These are phyloP conservation scores for Torulaspora microellipsoides DNA, from an alignment of 805 yeast genomes.

Conservation along the genomic window DNA sequence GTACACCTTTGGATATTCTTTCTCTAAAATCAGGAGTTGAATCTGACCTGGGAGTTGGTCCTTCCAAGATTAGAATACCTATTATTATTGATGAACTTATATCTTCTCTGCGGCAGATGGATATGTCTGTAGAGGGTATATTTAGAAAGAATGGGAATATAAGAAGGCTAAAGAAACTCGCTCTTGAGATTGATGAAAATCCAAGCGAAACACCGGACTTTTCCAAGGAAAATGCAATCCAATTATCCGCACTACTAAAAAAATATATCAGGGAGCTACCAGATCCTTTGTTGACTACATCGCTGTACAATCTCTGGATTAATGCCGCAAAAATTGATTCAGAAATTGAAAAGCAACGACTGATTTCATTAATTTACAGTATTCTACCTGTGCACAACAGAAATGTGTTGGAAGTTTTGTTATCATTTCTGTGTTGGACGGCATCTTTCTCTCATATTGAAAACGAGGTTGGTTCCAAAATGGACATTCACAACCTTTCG, in stretches of 20 bases:
- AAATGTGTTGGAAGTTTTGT: slow-evolving; percentile 78
- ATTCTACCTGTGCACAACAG: slow-evolving; percentile 78
- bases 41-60: slow-evolving; percentile 80
- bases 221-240: slow-evolving; percentile 76
- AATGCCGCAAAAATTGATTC: slow-evolving; percentile 54
- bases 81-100: slow-evolving; percentile 81
- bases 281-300: slow-evolving; percentile 77
- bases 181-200: slow-evolving; percentile 65
- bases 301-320: slow-evolving; percentile 75
- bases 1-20: slow-evolving; percentile 65
- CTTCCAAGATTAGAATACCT: slow-evolving; percentile 75
- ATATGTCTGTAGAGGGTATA: slow-evolving; percentile 92
- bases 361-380: slow-evolving; percentile 59
- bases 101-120: slow-evolving; percentile 78
- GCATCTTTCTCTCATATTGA: slow-evolving; percentile 92
- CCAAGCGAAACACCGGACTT: slow-evolving; percentile 72
- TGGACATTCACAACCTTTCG: slow-evolving; percentile 93
- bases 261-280: slow-evolving; percentile 91
- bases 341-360: slow-evolving; percentile 45
- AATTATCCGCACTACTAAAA: slow-evolving; percentile 87
- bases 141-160: slow-evolving; percentile 96
- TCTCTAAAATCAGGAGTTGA: slow-evolving; percentile 73
- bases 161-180: slow-evolving; percentile 66
- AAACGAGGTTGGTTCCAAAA: slow-evolving; percentile 85
- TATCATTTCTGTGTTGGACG: slow-evolving; percentile 88